phyloP scores from a whole-genome alignment of 768 basidiomycete genomes.

The Russula virescens region DNA sequence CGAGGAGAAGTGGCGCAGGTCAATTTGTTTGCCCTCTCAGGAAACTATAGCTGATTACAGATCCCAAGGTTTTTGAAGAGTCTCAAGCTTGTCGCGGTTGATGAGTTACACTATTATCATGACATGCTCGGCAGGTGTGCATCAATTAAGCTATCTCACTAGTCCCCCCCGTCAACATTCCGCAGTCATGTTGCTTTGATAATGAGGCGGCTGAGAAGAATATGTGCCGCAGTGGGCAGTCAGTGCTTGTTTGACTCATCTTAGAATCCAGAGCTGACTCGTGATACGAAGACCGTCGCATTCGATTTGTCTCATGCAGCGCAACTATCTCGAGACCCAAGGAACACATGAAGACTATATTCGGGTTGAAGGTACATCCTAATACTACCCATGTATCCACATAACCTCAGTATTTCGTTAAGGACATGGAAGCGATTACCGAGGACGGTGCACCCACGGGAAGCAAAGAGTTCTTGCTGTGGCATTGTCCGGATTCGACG shows the following conservation, averaged over 20 bases:
- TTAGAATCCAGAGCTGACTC: neutral
- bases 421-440: constrained; percentile 61
- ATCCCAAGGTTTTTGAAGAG: constrained; percentile 64
- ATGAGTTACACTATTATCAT: constrained; percentile 85
- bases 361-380: constrained; percentile 48
- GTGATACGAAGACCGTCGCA: constrained; percentile 40
- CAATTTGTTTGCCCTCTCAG: constrained; percentile 13
- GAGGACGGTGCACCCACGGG: constrained; percentile 83
- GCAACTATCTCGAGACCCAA: constrained; percentile 78
- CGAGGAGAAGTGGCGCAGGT: constrained; percentile 81
- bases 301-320: constrained; percentile 77
- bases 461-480: constrained; percentile 71
- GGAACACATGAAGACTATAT: constrained; percentile 70
- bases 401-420: neutral
- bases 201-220: constrained; percentile 65
- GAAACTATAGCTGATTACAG: neutral
- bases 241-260: neutral
- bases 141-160: neutral
- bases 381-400: neutral
- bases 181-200: constrained; percentile 75
- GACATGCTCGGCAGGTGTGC: constrained; percentile 71
- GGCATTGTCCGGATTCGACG: constrained; percentile 60
- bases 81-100: constrained; percentile 72
- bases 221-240: constrained; percentile 78
- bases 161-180: neutral